Percentiles rank a stretch among this genome's conserved stretches.
These are phyloP conservation scores for Apiospora marii DNA, from an alignment of 2,329 filamentous ascomycete genomes.

Conservation along the genomic window DNA sequence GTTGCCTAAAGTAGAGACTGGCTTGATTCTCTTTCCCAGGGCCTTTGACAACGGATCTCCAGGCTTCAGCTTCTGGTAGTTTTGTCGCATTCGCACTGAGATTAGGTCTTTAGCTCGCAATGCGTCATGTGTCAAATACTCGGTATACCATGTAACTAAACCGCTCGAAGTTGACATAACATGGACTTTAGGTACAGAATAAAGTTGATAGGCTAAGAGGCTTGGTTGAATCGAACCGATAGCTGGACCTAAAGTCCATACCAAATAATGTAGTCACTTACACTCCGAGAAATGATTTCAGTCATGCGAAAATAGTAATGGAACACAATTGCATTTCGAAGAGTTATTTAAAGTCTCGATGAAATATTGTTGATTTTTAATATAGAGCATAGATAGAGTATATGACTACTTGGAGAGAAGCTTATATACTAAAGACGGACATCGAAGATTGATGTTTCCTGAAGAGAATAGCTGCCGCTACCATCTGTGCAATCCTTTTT, in stretches of 20 bases:
- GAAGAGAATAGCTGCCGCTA: too few species aligned
- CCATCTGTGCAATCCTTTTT: too few species aligned
- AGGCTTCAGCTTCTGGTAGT: not conserved
- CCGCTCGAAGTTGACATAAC: not conserved
- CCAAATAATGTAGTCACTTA: not conserved
- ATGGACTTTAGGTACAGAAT: not conserved
- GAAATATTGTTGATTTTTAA: too few species aligned
- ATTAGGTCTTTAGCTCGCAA: not conserved
- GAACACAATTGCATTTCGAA: too few species aligned
- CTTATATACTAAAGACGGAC: not conserved
- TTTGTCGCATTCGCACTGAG: not conserved
- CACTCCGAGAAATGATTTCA: not conserved
- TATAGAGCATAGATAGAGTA: too few species aligned
- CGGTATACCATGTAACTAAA: not conserved
- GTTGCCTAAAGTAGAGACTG: not conserved
- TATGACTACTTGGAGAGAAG: not conserved
- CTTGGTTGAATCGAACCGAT: not conserved
- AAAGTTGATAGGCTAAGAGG: not conserved
- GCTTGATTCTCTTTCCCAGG: not conserved
- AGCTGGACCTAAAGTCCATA: not conserved
- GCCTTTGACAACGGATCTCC: not conserved
- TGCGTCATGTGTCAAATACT: too few species aligned
- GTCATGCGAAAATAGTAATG: too few species aligned
- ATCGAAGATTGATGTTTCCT: not conserved
- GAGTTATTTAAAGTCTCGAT: too few species aligned